Evolutionary conservation across 2,329 filamentous ascomycete species (phyloP).

Genomic region (Colletotrichum camelliae): DNA sequence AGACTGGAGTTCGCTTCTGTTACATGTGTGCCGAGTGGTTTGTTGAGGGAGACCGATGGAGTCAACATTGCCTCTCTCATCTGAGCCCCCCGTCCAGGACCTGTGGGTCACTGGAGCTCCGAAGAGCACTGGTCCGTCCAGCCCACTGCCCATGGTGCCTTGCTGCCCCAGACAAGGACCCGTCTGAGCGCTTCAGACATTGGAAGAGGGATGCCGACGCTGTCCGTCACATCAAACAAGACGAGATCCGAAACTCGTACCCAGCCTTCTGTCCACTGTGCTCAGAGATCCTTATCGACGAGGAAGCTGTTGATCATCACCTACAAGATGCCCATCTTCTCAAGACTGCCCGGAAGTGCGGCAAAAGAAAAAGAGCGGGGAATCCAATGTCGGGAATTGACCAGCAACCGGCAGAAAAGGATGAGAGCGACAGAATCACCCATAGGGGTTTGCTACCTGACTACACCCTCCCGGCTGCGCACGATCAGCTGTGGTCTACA

Average conservation of each 20-base stretch:
- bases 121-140: not conserved
- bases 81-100: not conserved
- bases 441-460: not conserved
- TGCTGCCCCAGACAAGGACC: not conserved
- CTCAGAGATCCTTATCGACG: not conserved
- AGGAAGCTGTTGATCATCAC: not conserved
- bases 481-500: not conserved
- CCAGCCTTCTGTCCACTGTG: not conserved
- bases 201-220: not conserved
- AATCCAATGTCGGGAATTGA: not conserved
- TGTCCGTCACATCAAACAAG: not conserved
- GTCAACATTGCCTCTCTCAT: not conserved
- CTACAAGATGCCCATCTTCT: not conserved
- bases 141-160: not conserved
- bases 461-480: not conserved
- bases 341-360: not conserved
- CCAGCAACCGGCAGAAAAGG: not conserved
- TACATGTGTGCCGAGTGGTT: not conserved
- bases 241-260: not conserved
- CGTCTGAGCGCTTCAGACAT: not conserved
- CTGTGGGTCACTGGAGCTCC: not conserved
- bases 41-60: not conserved
- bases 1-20: not conserved
- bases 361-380: not conserved
- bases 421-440: not conserved